Evolutionary conservation across 768 basidiomycete genomes (phyloP).

Genomic region (Rhodocollybia butyracea): DNA sequence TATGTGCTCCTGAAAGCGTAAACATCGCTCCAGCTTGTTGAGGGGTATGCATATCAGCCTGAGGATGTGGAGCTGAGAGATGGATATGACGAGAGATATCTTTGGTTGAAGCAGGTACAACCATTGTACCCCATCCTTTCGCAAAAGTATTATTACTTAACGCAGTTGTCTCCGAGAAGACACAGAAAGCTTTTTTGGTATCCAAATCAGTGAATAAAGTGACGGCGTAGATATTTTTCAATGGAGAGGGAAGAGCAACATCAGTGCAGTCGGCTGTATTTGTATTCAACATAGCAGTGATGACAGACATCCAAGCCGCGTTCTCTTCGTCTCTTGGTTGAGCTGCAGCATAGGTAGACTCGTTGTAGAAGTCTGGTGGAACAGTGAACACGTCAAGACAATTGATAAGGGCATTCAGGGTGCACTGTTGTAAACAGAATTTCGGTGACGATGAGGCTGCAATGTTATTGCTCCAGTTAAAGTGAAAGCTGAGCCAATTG

Average conservation of each 20-base stretch:
- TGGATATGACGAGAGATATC: constrained; percentile 4
- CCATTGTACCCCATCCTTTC: constrained; percentile 6
- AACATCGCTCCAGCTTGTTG: constrained; percentile 10
- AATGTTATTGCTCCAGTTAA: not conserved
- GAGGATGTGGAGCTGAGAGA: constrained; percentile 11
- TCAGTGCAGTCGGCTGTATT: not conserved
- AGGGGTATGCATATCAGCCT: constrained; percentile 6
- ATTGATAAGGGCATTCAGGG: not conserved
- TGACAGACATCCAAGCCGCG: not conserved
- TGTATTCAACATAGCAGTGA: constrained; percentile 1
- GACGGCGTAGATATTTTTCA: not conserved
- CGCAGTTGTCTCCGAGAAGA: constrained; percentile 2
- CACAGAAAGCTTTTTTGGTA: not conserved
- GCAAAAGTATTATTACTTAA: not conserved
- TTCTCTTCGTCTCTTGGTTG: constrained; percentile 3
- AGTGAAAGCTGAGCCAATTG: not conserved
- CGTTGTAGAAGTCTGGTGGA: not conserved
- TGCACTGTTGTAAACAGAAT: not conserved
- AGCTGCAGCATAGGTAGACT: constrained; percentile 2
- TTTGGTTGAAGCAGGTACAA: not conserved
- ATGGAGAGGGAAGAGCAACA: not conserved
- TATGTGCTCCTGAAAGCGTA: not conserved
- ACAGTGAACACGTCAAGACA: constrained; percentile 7
- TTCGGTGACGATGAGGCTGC: not conserved
- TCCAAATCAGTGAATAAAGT: not conserved